Evolutionary conservation across 106 monocot genomes (phyloP).

Genomic region (Platanthera guangdongensis): DNA sequence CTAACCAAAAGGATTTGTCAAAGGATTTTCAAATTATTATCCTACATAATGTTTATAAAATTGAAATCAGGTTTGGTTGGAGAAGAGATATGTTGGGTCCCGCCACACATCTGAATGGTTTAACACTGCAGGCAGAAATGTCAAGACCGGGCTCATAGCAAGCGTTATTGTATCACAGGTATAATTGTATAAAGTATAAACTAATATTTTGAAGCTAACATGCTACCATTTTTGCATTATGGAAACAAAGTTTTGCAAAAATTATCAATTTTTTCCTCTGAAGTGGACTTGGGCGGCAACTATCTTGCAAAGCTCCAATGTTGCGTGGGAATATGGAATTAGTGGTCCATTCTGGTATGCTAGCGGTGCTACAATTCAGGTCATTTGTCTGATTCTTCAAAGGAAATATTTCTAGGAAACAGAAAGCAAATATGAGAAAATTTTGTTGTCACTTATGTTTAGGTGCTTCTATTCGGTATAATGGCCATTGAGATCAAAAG

Average conservation of each 20-base stretch:
- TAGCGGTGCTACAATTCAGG: constrained; percentile 98
- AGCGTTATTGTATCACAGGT: constrained; percentile 99
- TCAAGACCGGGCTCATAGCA: constrained; percentile 96
- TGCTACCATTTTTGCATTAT: neutral
- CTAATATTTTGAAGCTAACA: neutral
- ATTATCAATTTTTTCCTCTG: neutral
- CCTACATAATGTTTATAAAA: neutral
- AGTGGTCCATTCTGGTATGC: constrained; percentile 99
- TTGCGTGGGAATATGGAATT: constrained; percentile 95
- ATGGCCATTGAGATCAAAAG: constrained; percentile 99
- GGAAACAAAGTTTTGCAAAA: neutral
- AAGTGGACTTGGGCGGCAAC: constrained; percentile 99
- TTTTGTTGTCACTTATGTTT: neutral
- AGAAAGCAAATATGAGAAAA: neutral
- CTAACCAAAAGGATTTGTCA: neutral
- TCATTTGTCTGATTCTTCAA: constrained; percentile 12
- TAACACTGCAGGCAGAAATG: constrained; percentile 95
- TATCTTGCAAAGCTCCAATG: constrained; percentile 95
- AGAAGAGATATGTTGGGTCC: constrained; percentile 88
- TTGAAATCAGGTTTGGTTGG: constrained; percentile 76
- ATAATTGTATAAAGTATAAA: neutral
- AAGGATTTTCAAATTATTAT: neutral
- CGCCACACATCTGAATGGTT: constrained; percentile 98
- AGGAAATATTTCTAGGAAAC: neutral
- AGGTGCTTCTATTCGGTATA: constrained; percentile 91